Percentiles rank a stretch among this genome's conserved stretches.
Conservation (phyloP, 2,329 filamentous ascomycete genomes). For the Exophiala mesophila region DNA sequence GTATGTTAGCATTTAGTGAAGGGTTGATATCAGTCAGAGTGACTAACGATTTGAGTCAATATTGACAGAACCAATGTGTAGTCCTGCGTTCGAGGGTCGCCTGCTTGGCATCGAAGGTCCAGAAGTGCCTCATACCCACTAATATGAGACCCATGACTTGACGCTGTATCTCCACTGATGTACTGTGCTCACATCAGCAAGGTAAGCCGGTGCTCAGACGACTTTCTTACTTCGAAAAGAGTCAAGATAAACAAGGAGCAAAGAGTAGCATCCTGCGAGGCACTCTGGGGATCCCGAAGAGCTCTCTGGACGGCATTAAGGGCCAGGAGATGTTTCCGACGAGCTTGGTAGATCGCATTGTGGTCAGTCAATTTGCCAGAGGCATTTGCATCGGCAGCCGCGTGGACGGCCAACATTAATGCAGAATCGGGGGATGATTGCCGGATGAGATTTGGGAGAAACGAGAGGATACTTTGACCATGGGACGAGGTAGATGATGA, state of each 20-base stretch:
- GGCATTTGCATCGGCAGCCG: slow-evolving; percentile 4
- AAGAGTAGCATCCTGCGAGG: slow-evolving; percentile 1
- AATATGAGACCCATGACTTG: slow-evolving; percentile 2
- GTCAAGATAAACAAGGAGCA: slow-evolving; percentile 6
- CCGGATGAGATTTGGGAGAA: neutral
- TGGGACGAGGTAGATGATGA: neutral
- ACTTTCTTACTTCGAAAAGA: slow-evolving; percentile 2
- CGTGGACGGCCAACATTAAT: neutral
- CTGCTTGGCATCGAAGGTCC: neutral
- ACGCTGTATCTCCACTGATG: slow-evolving; percentile 4
- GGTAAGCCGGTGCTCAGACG: neutral
- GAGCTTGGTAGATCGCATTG: neutral
- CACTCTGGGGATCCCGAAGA: neutral
- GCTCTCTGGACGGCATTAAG: slow-evolving; percentile 1
- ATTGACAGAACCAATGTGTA: slow-evolving; percentile 2
- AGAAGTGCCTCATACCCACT: slow-evolving; percentile 5
- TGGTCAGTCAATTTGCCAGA: neutral
- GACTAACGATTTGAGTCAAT: slow-evolving; percentile 2
- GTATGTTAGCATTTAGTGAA: neutral
- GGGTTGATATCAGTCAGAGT: neutral
- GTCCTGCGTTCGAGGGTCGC: neutral
- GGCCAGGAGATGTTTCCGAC: slow-evolving; percentile 1
- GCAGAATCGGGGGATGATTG: neutral
- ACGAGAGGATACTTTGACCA: slow-evolving; percentile 1
- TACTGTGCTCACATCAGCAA: slow-evolving; percentile 1